Evolutionary conservation across 257 asterid species (phyloP), one percentile per base, ranked within the genome.

Genomic region (Solanum appendiculatum): DNA sequence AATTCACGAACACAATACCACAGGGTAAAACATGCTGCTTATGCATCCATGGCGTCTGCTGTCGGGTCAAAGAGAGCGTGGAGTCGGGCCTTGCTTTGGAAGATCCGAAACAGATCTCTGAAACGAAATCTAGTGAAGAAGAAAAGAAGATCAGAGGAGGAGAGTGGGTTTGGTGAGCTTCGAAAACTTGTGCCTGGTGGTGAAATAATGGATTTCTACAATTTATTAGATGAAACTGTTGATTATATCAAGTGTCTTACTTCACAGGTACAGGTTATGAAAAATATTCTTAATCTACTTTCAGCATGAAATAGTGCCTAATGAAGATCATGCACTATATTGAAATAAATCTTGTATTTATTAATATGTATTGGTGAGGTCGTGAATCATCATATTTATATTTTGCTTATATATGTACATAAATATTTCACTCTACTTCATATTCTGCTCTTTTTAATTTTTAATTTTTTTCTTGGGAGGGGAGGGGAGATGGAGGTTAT

Each of bases 201-300:
- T 7, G 64, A 91, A 82, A 87, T 40, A 4, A 94, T 96, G 98
- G 94, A 54, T 40, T 75, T 87, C 36, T 66, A 90, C 88, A 91
- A 91, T 39, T 88, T 96, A 92, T 88, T 94, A 87, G 91, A 87
- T 84, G 98, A 96, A 92, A 92, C 98, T 86, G 95, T 94, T 3
- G 92, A 96, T 86, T 96, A 94, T 84, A 92, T 96, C 66, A 89
- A 92, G 93, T 94, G 97, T 87, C 96, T 96, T 12, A 88, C 88
- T 84, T 88, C 93, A 7, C 98, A 96, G 93, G 93, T 94, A 90
- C 93, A 94, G 87, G 93, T 96, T 87, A 96, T 96, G 98, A 90
- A 89, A 86, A 90, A 82, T 60, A 88, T 96, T 34, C 94, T 91
- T 51, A 68, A 91, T 84, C 88, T 86, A 83, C 90, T 56, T 70